Evolutionary conservation across 2,329 filamentous ascomycete species (phyloP).

Genomic region (Alternaria incomplexa): DNA sequence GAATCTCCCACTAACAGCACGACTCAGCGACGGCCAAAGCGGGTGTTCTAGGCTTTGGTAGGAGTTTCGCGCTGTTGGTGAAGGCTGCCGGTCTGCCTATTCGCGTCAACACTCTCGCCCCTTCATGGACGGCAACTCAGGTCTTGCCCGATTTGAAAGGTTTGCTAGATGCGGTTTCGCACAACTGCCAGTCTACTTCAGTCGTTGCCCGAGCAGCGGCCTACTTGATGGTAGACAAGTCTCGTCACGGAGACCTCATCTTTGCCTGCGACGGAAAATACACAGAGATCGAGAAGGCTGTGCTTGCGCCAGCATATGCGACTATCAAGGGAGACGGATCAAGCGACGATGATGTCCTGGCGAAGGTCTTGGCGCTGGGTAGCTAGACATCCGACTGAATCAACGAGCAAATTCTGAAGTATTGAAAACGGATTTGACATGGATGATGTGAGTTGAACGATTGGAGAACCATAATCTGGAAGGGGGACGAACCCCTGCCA

Average conservation of each 20-base stretch:
- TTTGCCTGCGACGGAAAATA: conserved; percentile 58
- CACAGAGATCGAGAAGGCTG: conserved; percentile 60
- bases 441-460: background rate
- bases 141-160: conserved; percentile 55
- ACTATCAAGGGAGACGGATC: conserved; percentile 22
- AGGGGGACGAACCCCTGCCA: background rate
- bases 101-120: conserved; percentile 62
- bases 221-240: conserved; percentile 57
- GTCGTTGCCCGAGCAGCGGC: conserved; percentile 58
- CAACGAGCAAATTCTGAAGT: background rate
- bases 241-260: conserved; percentile 60
- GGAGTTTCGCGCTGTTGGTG: conserved; percentile 54
- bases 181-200: conserved; percentile 51
- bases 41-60: conserved; percentile 61
- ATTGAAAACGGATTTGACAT: background rate
- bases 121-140: conserved; percentile 61
- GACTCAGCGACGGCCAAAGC: conserved; percentile 59
- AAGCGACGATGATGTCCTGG: conserved; percentile 30
- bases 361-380: conserved; percentile 20
- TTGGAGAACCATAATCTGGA: background rate
- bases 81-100: conserved; percentile 52
- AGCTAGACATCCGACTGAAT: background rate
- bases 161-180: conserved; percentile 46
- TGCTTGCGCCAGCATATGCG: conserved; percentile 27
- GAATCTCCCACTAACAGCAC: background rate